Percentiles rank a stretch among this genome's conserved stretches.
phyloP scores from a whole-genome alignment of 495 filamentous ascomycete genomes.

The Hyphodiscus hymeniophilus region DNA sequence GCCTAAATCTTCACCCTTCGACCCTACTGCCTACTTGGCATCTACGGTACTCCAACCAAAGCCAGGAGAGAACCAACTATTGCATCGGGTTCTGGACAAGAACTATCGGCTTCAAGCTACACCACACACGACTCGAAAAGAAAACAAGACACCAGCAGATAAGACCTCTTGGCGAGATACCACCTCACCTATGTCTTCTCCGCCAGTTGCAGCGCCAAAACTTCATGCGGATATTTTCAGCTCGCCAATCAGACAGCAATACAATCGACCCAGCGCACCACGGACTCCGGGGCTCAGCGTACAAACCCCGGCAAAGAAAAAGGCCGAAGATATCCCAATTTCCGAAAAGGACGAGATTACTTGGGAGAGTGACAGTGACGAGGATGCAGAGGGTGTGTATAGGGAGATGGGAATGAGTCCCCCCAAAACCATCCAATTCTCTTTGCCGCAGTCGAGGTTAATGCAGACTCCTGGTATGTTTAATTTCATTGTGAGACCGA shows the following conservation, averaged over 20 bases:
- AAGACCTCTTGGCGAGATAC: slow-evolving; percentile 29
- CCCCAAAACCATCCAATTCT: slow-evolving; percentile 96
- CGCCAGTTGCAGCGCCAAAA: slow-evolving; percentile 70
- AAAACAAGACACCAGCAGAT: slow-evolving; percentile 18
- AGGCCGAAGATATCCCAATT: slow-evolving; percentile 36
- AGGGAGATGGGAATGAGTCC: slow-evolving; percentile 65
- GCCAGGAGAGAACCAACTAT: slow-evolving; percentile 54
- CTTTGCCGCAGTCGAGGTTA: slow-evolving; percentile 75
- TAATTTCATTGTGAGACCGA: slow-evolving; percentile 2
- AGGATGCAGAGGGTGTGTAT: slow-evolving; percentile 50
- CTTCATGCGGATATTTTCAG: slow-evolving; percentile 80
- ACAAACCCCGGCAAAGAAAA: slow-evolving; percentile 52
- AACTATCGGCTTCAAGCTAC: slow-evolving; percentile 91
- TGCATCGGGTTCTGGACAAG: slow-evolving; percentile 86
- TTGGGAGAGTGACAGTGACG: slow-evolving; percentile 56
- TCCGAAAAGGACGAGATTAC: slow-evolving; percentile 39
- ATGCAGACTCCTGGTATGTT: slow-evolving; percentile 83
- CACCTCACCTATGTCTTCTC: slow-evolving; percentile 59
- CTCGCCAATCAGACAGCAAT: slow-evolving; percentile 46
- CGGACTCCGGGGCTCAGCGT: slow-evolving; percentile 72
- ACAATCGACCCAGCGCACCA: slow-evolving; percentile 28
- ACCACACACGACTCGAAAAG: slow-evolving; percentile 49
- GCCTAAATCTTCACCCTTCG: slow-evolving; percentile 28
- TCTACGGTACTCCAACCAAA: slow-evolving; percentile 33
- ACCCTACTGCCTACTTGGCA: slow-evolving; percentile 26